phyloP scores from a whole-genome alignment of 371 early-diverging fungal genomes.

The Mortierella sp. region DNA sequence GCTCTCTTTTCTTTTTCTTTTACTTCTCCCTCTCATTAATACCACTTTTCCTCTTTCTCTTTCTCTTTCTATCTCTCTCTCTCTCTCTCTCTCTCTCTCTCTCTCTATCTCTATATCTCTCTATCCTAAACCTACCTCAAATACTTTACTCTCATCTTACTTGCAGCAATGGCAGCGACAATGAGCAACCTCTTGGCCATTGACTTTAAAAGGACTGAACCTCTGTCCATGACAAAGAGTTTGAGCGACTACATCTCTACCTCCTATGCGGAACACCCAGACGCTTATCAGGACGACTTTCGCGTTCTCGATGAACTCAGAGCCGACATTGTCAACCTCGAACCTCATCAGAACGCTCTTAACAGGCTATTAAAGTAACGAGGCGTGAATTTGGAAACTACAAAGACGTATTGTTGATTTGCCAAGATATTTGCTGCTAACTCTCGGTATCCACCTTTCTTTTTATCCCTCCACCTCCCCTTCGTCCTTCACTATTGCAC shows the following conservation, averaged over 20 bases:
- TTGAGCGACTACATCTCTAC: constrained; percentile 79
- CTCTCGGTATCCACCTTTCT: background rate
- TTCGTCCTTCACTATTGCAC: background rate
- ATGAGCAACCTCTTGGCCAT: constrained; percentile 68
- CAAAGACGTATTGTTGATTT: background rate
- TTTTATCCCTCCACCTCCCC: background rate
- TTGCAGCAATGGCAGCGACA: constrained; percentile 2
- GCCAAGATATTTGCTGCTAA: background rate
- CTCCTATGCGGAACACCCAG: constrained; percentile 87
- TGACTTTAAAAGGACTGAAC: constrained; percentile 67
- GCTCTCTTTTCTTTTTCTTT: too few relatives aligned
- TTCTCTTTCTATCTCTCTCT: too few relatives aligned
- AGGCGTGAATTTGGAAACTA: background rate
- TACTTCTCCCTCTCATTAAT: too few relatives aligned
- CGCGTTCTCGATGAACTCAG: constrained; percentile 83
- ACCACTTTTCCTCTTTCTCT: too few relatives aligned
- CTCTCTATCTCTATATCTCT: too few relatives aligned
- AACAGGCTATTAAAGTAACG: constrained; percentile 75
- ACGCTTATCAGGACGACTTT: constrained; percentile 89
- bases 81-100: background rate
- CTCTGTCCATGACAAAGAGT: constrained; percentile 66
- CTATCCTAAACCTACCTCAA: too few relatives aligned
- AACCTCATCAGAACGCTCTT: constrained; percentile 76
- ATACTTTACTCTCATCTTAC: background rate
- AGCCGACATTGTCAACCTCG: constrained; percentile 77